Evolutionary conservation across 2,329 filamentous ascomycete genomes (phyloP).

Genomic region (Microsporum audouinii): DNA sequence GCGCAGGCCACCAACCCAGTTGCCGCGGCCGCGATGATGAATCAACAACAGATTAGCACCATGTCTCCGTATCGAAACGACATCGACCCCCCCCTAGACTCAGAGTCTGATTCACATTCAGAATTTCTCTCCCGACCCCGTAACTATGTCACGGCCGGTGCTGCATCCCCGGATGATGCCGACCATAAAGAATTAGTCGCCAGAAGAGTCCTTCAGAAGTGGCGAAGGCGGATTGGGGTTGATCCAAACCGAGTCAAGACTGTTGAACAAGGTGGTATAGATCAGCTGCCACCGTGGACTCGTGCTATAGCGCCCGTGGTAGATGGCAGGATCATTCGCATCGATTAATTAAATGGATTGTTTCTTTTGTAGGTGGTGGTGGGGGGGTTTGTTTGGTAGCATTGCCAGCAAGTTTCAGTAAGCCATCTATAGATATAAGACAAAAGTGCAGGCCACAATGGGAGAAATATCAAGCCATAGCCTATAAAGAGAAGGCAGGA

Average conservation of each 20-base stretch:
- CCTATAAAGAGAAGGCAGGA: too few species aligned
- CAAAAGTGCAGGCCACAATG: too few species aligned
- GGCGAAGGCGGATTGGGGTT: constrained; percentile 58
- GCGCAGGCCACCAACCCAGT: not conserved
- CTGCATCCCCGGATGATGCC: constrained; percentile 36
- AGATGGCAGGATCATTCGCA: constrained; percentile 57
- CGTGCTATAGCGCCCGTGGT: constrained; percentile 64
- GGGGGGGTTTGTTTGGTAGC: too few species aligned
- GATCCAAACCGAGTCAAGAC: constrained; percentile 41
- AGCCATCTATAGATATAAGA: too few species aligned
- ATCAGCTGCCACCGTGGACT: constrained; percentile 61
- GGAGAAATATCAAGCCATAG: too few species aligned
- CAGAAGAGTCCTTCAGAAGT: constrained; percentile 58
- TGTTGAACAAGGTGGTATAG: constrained; percentile 45
- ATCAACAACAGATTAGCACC: not conserved
- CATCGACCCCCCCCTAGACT: constrained; percentile 24
- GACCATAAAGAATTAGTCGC: constrained; percentile 52
- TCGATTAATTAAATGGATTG: constrained; percentile 5
- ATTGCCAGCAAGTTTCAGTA: too few species aligned
- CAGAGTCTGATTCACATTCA: constrained; percentile 33
- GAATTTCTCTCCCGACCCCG: constrained; percentile 28
- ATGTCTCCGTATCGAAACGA: constrained; percentile 16
- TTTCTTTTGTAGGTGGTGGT: not conserved
- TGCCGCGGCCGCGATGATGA: not conserved
- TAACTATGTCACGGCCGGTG: constrained; percentile 30